These are phyloP conservation scores for Cryptococcus deneoformans DNA, from an alignment of 1,284 basidiomycete genomes.

Conservation along the genomic window DNA sequence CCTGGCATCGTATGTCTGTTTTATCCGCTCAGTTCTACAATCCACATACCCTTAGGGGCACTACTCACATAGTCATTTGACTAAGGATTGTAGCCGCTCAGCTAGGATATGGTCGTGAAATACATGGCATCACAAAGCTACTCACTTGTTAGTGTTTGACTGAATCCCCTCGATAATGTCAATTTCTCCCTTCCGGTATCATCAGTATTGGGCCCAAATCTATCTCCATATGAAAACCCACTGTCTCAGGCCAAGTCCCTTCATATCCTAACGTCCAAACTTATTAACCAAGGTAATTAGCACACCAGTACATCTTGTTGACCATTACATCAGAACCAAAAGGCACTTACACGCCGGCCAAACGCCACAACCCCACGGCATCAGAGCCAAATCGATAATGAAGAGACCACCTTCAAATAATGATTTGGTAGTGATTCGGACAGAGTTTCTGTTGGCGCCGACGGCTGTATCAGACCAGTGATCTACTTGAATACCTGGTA, in stretches of 20 bases:
- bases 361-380: conserved; percentile 74
- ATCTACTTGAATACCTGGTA: conserved; percentile 41
- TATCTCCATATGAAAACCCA: no score
- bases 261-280: conserved; percentile 47
- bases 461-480: conserved; percentile 26
- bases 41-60: no score
- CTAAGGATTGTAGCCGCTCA: conserved; percentile 13
- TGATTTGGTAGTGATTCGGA: conserved; percentile 68
- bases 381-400: conserved; percentile 69
- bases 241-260: conserved; percentile 32
- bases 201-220: no score
- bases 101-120: neutral
- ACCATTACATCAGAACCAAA: neutral
- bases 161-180: conserved; percentile 48
- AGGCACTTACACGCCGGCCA: conserved; percentile 66
- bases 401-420: conserved; percentile 67
- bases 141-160: conserved; percentile 38
- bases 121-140: neutral
- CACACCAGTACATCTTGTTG: neutral
- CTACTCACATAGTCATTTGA: conserved; percentile 40
- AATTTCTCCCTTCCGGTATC: conserved; percentile 33
- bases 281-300: conserved; percentile 1
- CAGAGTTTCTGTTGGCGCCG: conserved; percentile 37
- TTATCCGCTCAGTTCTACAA: no score
- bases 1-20: conserved; percentile 40